A percentile compares a stretch with the other conserved stretches of the same genome.
Conservation (phyloP, 225 moss, liverwort and hornwort genomes). For the Rhytidiadelphus loreus region DNA sequence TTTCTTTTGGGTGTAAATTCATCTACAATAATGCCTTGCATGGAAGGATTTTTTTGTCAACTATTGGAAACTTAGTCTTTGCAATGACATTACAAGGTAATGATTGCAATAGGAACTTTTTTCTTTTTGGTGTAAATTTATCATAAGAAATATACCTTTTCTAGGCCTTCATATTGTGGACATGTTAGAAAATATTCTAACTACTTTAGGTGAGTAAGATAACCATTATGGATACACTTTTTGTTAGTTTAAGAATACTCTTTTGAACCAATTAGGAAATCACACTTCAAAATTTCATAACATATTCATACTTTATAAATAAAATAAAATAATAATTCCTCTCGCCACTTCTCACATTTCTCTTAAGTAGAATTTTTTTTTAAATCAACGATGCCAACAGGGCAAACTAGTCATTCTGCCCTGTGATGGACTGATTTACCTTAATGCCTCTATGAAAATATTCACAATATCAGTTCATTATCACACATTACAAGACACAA, state of each 20-base stretch:
- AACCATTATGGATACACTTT: background rate
- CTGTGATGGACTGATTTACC: background rate
- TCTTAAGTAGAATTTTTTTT: no score
- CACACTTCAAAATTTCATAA: background rate
- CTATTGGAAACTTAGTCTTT: rapidly evolving
- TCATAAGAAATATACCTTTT: background rate
- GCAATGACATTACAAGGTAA: rapidly evolving
- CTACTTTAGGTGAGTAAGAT: rapidly evolving
- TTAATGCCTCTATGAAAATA: background rate
- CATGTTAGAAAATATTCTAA: background rate
- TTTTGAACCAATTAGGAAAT: rapidly evolving
- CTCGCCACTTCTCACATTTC: background rate
- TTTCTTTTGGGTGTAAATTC: background rate
- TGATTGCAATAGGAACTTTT: rapidly evolving
- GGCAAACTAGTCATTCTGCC: background rate
- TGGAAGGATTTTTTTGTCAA: background rate
- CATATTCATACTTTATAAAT: no score
- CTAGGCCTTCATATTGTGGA: rapidly evolving
- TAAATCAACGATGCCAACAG: background rate
- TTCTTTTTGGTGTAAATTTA: rapidly evolving
- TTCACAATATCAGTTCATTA: background rate
- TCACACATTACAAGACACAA: no score
- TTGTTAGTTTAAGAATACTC: background rate
- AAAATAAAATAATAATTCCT: background rate
- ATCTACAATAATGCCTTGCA: no score